Base-by-base conservation (phyloP, 495 filamentous ascomycete species). In the Diplogelasinospora grovesii region DNA sequence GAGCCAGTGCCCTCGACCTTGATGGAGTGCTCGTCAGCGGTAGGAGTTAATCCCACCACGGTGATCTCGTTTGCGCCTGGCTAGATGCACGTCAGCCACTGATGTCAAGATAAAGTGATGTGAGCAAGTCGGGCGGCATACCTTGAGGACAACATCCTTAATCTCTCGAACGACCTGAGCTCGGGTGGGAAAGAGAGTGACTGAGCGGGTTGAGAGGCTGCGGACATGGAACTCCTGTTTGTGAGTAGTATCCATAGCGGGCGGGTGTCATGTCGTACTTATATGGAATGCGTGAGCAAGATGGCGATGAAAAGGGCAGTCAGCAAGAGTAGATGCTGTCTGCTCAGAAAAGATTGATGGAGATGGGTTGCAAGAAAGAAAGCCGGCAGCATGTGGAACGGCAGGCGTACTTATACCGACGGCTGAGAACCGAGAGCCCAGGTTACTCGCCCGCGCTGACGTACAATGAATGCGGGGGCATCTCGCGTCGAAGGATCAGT, bases 1-100 rank as follows among this genome's bases (percentile, higher is more conserved):
- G 66, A 61, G 21, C 79, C 79, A 35, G 69, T 77, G 37, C 80
- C 81, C 49, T 83, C 79, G 41, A 87, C 77, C 48, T 82, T 82
- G 61, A 86, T 77, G 22, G 79, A 83, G 52, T 80, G 67, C 48
- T 78, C 66, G 43, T 85, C 79, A 26, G 74, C 66, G 9, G 71
- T 75, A 2, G 79, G 81, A 5, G 78, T 75, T 20, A 87, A 64
- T 10, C 81, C 85, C 10, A 75, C 53, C 20, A 88, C 68, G 5
- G 69, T 75, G 43, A 89, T 75, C 43, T 84, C 70, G 50, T 82
- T 82, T 15, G 70, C 49, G 8, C 79, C 80, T 16, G 72, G 68
- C 72, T 83, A 48, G 9, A 36, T 1, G 14, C 16, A 14, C 19
- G 27, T 52, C 20, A 49, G 44, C 11, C 26, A 39, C n/a, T 31